phyloP scores from a whole-genome alignment of 176 grass and related monocot genomes.

The Echinochloa phyllopogon region DNA sequence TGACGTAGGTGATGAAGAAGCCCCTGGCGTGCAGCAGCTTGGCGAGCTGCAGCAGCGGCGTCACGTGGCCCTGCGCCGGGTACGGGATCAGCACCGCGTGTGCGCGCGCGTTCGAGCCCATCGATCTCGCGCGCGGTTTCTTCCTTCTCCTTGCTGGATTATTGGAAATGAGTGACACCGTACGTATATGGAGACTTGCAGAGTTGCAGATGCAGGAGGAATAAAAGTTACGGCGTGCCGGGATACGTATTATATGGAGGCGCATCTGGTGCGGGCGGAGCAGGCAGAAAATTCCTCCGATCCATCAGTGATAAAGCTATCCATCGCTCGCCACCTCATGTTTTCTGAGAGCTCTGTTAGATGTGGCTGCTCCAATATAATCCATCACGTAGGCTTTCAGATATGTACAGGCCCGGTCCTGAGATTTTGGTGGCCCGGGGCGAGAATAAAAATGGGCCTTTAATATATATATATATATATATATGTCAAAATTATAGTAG shows the following conservation, averaged over 20 bases:
- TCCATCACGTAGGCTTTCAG: neutral
- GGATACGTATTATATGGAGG: neutral
- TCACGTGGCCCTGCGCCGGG: constrained; percentile 74
- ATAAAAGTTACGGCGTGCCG: neutral
- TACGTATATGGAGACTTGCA: no score
- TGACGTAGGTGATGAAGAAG: constrained; percentile 75
- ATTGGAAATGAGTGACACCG: no score
- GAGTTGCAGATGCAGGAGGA: no score
- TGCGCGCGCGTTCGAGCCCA: neutral
- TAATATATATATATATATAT: no score
- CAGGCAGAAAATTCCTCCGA: no score
- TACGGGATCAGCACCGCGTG: constrained; percentile 70
- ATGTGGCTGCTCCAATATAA: neutral
- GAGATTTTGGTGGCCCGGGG: no score
- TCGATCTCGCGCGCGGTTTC: no score
- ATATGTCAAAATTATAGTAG: no score
- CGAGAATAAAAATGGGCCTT: no score
- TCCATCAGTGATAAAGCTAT: neutral
- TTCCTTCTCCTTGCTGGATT: no score
- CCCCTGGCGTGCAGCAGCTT: constrained; percentile 75
- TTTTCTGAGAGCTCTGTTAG: neutral
- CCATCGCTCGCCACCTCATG: neutral
- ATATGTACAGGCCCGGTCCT: no score
- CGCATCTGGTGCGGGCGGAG: neutral
- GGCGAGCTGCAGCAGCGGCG: constrained; percentile 67